Conservation (phyloP, 306 rosid species). For the Cicer pinnatifidum region DNA sequence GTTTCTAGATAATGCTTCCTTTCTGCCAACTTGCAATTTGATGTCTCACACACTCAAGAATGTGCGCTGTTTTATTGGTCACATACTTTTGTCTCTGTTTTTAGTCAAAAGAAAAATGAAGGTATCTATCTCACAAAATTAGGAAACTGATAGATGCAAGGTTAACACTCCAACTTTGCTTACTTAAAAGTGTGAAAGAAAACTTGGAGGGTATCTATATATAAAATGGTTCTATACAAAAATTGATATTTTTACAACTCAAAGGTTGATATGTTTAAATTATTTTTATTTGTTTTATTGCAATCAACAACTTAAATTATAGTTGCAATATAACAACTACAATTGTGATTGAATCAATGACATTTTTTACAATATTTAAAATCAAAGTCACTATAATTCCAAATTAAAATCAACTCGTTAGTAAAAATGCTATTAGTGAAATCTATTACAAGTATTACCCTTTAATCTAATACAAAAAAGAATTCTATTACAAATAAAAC, state of each 20-base stretch:
- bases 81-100: constrained; percentile 16
- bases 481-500: not conserved
- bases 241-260: too few species aligned
- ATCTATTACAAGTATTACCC: too few species aligned
- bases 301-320: too few species aligned
- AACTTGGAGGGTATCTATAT: not conserved
- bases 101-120: not conserved
- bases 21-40: constrained; percentile 10
- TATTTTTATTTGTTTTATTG: too few species aligned
- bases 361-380: too few species aligned
- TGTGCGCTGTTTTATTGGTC: not conserved
- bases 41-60: constrained; percentile 6
- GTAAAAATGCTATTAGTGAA: too few species aligned
- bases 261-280: too few species aligned
- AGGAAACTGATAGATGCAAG: not conserved
- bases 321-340: too few species aligned
- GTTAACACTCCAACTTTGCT: not conserved
- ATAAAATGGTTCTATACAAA: not conserved
- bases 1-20: constrained; percentile 44
- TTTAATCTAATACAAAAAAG: too few species aligned
- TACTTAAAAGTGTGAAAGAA: not conserved
- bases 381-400: too few species aligned
- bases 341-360: too few species aligned
- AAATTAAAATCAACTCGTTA: too few species aligned
- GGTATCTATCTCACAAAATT: constrained; percentile 2